A percentile compares a stretch with the other conserved stretches of the same genome.
Evolutionary conservation across 73 alveolate genomes (phyloP).

Genomic region (Effrenium voratum): DNA sequence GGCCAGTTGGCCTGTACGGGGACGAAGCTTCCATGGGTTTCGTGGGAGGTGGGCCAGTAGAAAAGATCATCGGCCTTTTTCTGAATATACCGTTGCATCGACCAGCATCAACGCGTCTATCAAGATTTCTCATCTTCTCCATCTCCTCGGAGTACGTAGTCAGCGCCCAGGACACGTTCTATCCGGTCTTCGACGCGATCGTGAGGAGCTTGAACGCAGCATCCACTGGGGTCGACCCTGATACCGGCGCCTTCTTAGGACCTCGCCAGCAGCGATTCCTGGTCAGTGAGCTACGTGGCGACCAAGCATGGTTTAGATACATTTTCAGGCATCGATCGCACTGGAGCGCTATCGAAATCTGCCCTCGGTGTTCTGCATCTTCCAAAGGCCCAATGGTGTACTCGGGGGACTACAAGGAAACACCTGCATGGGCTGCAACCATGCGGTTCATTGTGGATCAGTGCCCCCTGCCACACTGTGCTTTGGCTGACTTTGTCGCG

Average conservation of each 20-base stretch:
- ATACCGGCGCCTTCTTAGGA: too few relatives aligned
- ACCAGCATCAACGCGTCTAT: not conserved
- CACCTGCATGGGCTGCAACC: too few relatives aligned
- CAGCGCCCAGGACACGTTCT: not conserved
- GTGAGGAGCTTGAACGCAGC: not conserved
- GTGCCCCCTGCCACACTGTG: too few relatives aligned
- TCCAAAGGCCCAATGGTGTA: too few relatives aligned
- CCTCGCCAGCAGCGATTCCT: not conserved
- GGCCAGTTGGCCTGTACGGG: constrained; percentile 4
- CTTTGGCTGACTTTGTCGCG: too few relatives aligned
- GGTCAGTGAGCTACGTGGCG: not conserved
- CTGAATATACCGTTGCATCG: not conserved
- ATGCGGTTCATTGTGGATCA: too few relatives aligned
- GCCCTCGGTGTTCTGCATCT: not conserved
- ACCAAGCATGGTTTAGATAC: constrained; percentile 5
- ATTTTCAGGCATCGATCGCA: not conserved
- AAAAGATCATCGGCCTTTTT: not conserved
- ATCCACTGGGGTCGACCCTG: not conserved
- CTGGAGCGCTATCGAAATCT: not conserved
- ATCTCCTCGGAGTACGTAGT: not conserved
- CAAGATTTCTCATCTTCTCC: not conserved
- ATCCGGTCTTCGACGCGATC: not conserved
- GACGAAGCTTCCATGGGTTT: constrained; percentile 14
- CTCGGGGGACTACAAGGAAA: too few relatives aligned
- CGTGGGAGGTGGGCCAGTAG: not conserved